These are phyloP conservation scores for Thalassiosira delicatula DNA, from an alignment of 352 stramenopile species.

Conservation along the genomic window DNA sequence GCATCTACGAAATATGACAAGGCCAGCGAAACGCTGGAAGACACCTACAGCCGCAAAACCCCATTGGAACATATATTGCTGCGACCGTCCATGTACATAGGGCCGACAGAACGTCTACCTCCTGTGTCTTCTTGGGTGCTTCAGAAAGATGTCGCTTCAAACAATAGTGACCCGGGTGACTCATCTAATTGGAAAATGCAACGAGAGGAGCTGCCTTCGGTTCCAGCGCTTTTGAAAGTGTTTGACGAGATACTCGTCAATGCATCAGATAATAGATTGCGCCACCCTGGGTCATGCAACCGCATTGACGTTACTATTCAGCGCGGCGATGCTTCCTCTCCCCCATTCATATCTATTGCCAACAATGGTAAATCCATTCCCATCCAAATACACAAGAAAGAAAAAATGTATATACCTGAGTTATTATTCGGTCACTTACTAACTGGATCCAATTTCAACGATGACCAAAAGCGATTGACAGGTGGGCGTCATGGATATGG, in stretches of 20 bases:
- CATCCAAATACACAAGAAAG: slow-evolving; percentile 94
- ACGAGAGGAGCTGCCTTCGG: too few relatives aligned
- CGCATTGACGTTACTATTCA: slow-evolving; percentile 90
- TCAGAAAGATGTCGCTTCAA: too few relatives aligned
- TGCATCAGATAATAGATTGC: too few relatives aligned
- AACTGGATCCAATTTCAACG: slow-evolving; percentile 98
- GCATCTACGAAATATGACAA: slow-evolving; percentile 2
- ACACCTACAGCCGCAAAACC: slow-evolving; percentile 88
- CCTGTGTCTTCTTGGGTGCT: too few relatives aligned
- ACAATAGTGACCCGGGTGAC: too few relatives aligned
- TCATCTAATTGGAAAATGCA: too few relatives aligned
- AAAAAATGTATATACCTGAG: slow-evolving; percentile 97
- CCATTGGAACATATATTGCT: slow-evolving; percentile 97
- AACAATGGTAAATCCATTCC: slow-evolving; percentile 98
- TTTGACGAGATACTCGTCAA: too few relatives aligned
- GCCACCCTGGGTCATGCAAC: too few relatives aligned
- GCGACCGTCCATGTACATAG: slow-evolving; percentile 97
- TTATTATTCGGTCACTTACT: slow-evolving; percentile 98
- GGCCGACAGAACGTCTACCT: slow-evolving; percentile 92
- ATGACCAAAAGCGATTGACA: slow-evolving; percentile 87
- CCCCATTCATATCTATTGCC: slow-evolving; percentile 90
- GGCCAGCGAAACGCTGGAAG: slow-evolving; percentile 62
- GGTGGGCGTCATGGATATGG: slow-evolving; percentile 97
- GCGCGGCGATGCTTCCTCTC: slow-evolving; percentile 63
- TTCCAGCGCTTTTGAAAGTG: too few relatives aligned